These are phyloP conservation scores for Eudorina sp. DNA, from an alignment of 139 green algal species.

Conservation along the genomic window DNA sequence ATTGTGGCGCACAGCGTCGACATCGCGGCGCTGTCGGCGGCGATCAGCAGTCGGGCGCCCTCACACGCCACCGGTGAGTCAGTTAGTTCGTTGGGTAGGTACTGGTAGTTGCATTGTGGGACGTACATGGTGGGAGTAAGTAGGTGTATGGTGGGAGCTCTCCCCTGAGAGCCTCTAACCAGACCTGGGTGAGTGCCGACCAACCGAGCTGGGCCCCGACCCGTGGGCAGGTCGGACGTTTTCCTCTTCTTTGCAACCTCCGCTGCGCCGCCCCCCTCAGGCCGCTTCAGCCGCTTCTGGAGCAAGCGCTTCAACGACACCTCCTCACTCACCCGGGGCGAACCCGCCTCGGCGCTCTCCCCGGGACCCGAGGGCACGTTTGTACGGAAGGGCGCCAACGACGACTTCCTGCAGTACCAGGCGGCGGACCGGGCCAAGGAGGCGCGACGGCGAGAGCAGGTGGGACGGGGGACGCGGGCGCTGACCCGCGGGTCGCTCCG, in stretches of 20 bases:
- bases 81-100: too few species aligned
- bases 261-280: not conserved
- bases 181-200: too few species aligned
- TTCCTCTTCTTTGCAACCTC: not conserved
- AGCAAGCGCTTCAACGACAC: slow-evolving; percentile 36
- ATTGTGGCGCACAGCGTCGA: not conserved
- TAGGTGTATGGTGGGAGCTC: too few species aligned
- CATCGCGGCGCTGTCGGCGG: not conserved
- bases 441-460: not conserved
- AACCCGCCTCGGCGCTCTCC: not conserved
- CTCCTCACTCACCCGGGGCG: not conserved
- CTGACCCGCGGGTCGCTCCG: too few species aligned
- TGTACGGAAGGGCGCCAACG: slow-evolving; percentile 27
- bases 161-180: too few species aligned
- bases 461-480: not conserved
- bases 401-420: slow-evolving; percentile 27
- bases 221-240: too few species aligned
- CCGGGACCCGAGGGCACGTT: not conserved
- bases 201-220: too few species aligned
- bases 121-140: too few species aligned
- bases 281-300: slow-evolving; percentile 39
- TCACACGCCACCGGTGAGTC: not conserved
- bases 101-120: too few species aligned
- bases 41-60: not conserved
- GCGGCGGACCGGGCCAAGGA: not conserved